phyloP scores from a whole-genome alignment of 441 rosid genomes.

The Croton setiger region DNA sequence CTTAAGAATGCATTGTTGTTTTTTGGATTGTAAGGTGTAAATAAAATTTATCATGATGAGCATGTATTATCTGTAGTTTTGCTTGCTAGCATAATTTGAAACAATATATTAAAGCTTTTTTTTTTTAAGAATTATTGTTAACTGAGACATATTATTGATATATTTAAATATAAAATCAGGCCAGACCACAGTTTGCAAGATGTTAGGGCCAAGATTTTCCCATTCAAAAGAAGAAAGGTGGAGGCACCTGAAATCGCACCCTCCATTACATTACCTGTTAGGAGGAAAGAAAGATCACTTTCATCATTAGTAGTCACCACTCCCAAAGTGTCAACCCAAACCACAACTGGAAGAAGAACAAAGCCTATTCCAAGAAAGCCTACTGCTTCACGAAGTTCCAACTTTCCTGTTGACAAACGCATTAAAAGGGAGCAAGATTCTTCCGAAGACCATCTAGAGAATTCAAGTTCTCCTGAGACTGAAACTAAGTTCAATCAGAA shows the following conservation, averaged over 20 bases:
- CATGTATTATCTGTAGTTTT: not conserved
- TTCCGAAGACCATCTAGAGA: constrained; percentile 36
- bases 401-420: constrained; percentile 34
- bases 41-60: not conserved
- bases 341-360: constrained; percentile 54
- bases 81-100: not conserved
- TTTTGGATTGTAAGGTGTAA: not conserved
- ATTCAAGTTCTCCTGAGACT: constrained; percentile 50
- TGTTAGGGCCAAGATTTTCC: constrained; percentile 64
- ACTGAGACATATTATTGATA: constrained; percentile 16
- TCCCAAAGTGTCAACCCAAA: constrained; percentile 53
- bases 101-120: not conserved
- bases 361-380: constrained; percentile 46
- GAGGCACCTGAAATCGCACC: constrained; percentile 48
- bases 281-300: constrained; percentile 66
- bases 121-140: constrained; percentile 8
- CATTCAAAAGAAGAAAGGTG: constrained; percentile 53
- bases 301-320: constrained; percentile 61
- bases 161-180: constrained; percentile 32
- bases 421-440: constrained; percentile 54
- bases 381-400: constrained; percentile 38
- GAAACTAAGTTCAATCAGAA: constrained; percentile 26
- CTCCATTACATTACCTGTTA: constrained; percentile 41
- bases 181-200: constrained; percentile 78
- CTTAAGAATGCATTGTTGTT: not conserved